Evolutionary conservation across 2,329 filamentous ascomycete genomes (phyloP).

Genomic region (Coniosporium tulheliwenetii): DNA sequence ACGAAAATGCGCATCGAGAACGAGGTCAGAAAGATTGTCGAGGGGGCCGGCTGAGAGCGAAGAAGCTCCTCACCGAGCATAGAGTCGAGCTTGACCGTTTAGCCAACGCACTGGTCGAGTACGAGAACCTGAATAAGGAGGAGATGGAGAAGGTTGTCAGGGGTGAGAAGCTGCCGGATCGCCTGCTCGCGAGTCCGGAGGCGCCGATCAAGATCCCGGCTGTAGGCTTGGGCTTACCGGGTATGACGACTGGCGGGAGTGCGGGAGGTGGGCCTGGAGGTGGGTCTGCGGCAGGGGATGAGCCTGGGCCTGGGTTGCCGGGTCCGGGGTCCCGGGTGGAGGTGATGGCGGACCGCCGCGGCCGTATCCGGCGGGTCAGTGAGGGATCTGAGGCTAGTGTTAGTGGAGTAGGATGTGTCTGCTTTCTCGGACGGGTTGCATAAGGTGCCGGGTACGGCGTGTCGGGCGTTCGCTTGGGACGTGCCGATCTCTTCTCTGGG

Average conservation of each 20-base stretch:
- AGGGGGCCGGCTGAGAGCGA: slow-evolving; percentile 67
- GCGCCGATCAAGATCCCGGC: slow-evolving; percentile 55
- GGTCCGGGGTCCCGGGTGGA: not conserved
- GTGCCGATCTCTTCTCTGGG: no score
- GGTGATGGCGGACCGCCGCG: not conserved
- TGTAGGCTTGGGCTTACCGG: slow-evolving; percentile 2
- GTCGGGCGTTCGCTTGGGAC: no score
- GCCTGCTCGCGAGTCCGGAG: slow-evolving; percentile 41
- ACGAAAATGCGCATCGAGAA: slow-evolving; percentile 76
- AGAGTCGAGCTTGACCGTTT: slow-evolving; percentile 76
- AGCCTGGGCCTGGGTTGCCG: not conserved
- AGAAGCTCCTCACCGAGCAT: slow-evolving; percentile 53
- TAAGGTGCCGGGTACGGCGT: no score
- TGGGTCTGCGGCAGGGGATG: not conserved
- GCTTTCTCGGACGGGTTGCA: no score
- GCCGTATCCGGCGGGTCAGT: not conserved
- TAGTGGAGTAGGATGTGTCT: not conserved
- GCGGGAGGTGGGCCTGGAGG: not conserved
- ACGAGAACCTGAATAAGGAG: slow-evolving; percentile 77
- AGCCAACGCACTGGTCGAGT: slow-evolving; percentile 79
- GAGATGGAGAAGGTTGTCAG: slow-evolving; percentile 84
- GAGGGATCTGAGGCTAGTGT: not conserved
- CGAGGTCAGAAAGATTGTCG: slow-evolving; percentile 73
- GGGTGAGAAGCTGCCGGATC: slow-evolving; percentile 64
- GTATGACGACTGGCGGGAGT: no score